Base-by-base conservation (phyloP, 495 filamentous ascomycete species). In the Daldinia loculata region DNA sequence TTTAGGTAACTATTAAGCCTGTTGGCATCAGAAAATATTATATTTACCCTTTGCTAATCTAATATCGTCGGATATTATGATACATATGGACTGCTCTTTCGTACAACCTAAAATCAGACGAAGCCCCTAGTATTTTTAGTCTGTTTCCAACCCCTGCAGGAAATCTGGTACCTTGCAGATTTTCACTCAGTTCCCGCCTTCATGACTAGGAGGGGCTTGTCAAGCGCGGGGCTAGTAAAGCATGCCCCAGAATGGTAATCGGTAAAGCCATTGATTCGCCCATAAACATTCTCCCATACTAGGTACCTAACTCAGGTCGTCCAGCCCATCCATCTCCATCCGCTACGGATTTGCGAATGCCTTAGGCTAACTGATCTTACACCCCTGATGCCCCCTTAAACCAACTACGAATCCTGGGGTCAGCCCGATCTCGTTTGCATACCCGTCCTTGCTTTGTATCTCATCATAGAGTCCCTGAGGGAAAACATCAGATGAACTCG, bases 151-250 rank as follows among this genome's bases (percentile, higher is more conserved):
- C 67, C 75, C 75, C 63, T 75, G 77, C 73, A 72, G 74, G 41
- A 76, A 75, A 75, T 72, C 67, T 78, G 69, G 80, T 80, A 69
- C 79, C 80, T 80, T 79, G 74, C 77, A 78, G 76, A 71, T 78
- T 74, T 51, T 68, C 56, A 32, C 53, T 45, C 39, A 48, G 30
- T 62, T 70, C 70, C 56, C 56, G 59, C 59, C 56, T 29, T 50
- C 26, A 56, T 26, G 36, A 26, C 19, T 11, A 48, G 19, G 27
- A 38, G 45, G 60, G 62, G 36, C 19, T 8, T 27, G 34, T 55
- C 61, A 75, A 70, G 64, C 66, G 72, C 67, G 75, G 75, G 66
- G 63, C 69, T 39, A 68, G 55, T 58, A 41, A 41, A 59, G 19
- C 17, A 29, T 59, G 57, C 58, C 70, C 70, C 58, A 73, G 66